Base-by-base conservation (phyloP, 345 rosid genomes). In the Jatropha curcas region DNA sequence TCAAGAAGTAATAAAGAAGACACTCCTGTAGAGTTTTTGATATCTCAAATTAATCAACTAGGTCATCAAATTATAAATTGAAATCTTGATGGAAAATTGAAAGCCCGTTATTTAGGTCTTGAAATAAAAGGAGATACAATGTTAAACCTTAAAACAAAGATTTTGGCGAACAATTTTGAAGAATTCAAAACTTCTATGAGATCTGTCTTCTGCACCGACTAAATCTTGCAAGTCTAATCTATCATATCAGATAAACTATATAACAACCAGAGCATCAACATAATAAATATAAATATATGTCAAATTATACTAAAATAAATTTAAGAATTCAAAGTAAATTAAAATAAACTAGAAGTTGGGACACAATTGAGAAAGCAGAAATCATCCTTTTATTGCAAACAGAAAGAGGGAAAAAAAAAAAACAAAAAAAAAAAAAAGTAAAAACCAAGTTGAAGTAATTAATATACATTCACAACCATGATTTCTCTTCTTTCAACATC, bases 281-380 rank as follows among this genome's bases (percentile, higher is more conserved):
- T 24, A 24, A 16, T 39, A 10, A 14, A 45, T 13, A 56, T 27
- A 53, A 8, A 48, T 58, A 43, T n/a, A 41, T 20, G 28, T 14
- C 45, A 6, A 31, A 39, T 48, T 3, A 46, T 41, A 20, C n/a
- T 19, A 17, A 43, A n/a, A 19, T 10, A 30, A 59, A 33, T 14
- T 28, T 20, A 50, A 60, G 1, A 60, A 37, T 17, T 4, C 45
- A 51, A 51, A 56, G 58, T 24, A 30, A 16, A 66, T 22, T 39
- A 39, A 39, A 45, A 1, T n/a, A 30, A 56, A 59, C 31, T 13
- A 28, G 45, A 60, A 68, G 41, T 37, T 43, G 56, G 31, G 25
- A 50, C 20, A 50, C 31, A 55, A 52, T 76, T 64, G 43, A 74
- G 63, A 67, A 68, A 51, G 31, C 79, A 61, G 58, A 76, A 63